Evolutionary conservation across 2,329 filamentous ascomycete genomes (phyloP).

Genomic region (Colletotrichum sp.): DNA sequence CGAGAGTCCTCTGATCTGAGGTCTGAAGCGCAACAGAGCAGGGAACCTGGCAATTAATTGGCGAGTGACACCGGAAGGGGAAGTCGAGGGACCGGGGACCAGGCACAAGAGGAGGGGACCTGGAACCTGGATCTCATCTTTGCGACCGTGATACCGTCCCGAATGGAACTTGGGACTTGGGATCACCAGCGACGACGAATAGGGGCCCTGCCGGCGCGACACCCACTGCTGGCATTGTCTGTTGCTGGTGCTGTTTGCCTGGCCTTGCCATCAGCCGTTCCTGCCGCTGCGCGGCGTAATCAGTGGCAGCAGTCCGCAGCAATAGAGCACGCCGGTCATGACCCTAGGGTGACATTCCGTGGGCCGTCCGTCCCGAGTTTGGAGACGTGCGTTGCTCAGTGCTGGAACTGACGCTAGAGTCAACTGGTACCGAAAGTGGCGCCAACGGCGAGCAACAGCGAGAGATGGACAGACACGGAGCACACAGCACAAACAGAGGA

Average conservation of each 20-base stretch:
- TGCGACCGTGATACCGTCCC: not conserved
- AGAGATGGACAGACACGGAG: not conserved
- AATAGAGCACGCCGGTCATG: not conserved
- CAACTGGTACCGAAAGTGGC: not conserved
- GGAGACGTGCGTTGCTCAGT: not conserved
- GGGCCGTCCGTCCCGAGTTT: not conserved
- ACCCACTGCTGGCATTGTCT: not conserved
- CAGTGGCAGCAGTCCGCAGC: not conserved
- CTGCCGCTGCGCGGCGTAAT: not conserved
- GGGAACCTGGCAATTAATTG: slow-evolving; percentile 1
- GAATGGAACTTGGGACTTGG: not conserved
- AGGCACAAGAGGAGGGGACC: not conserved
- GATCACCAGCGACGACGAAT: not conserved
- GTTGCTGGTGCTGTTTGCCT: not conserved
- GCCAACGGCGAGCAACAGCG: not conserved
- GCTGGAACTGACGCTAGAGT: not conserved
- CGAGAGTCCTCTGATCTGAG: slow-evolving; percentile 9
- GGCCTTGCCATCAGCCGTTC: not conserved
- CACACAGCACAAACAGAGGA: not conserved
- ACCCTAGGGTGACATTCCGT: not conserved
- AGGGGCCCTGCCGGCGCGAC: not conserved
- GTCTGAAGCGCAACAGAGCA: slow-evolving; percentile 17
- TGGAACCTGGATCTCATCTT: not conserved
- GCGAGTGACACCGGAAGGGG: not conserved
- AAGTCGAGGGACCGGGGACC: not conserved